phyloP scores from a whole-genome alignment of 805 yeast species.

The Saccharomyces cerevisiae region DNA sequence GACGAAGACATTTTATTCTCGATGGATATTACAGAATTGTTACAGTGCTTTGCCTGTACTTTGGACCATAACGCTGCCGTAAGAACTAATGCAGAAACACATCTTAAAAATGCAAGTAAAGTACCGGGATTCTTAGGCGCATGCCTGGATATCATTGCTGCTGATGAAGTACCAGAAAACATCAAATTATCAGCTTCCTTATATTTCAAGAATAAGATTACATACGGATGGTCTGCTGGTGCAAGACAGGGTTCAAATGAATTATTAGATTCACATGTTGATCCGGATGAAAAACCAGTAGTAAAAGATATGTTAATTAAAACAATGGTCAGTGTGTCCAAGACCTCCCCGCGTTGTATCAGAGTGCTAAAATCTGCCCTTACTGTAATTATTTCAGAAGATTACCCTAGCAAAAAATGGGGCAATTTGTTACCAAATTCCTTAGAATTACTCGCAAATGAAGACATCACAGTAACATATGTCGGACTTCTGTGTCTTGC shows the following conservation, averaged over 20 bases:
- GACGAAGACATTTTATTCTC: background rate
- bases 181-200: slow-evolving; percentile 71
- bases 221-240: slow-evolving; percentile 49
- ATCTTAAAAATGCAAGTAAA: slow-evolving; percentile 48
- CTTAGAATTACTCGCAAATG: slow-evolving; percentile 36
- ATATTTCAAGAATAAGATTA: slow-evolving; percentile 68
- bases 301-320: slow-evolving; percentile 62
- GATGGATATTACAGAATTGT: slow-evolving; percentile 64
- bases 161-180: slow-evolving; percentile 41
- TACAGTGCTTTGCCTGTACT: slow-evolving; percentile 74
- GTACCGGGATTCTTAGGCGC: slow-evolving; percentile 73
- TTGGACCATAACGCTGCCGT: slow-evolving; percentile 54
- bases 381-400: slow-evolving; percentile 41
- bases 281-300: slow-evolving; percentile 63
- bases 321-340: slow-evolving; percentile 45
- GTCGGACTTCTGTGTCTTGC: slow-evolving; percentile 65
- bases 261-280: slow-evolving; percentile 34
- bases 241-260: slow-evolving; percentile 20
- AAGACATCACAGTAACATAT: slow-evolving; percentile 39
- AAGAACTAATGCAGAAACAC: slow-evolving; percentile 62
- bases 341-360: slow-evolving; percentile 33
- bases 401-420: slow-evolving; percentile 46
- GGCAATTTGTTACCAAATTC: slow-evolving; percentile 43
- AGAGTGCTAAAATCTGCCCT: slow-evolving; percentile 45
- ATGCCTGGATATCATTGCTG: slow-evolving; percentile 65